These are phyloP conservation scores for Atkinsonella texensis DNA, from an alignment of 2,329 filamentous ascomycete species.

Conservation along the genomic window DNA sequence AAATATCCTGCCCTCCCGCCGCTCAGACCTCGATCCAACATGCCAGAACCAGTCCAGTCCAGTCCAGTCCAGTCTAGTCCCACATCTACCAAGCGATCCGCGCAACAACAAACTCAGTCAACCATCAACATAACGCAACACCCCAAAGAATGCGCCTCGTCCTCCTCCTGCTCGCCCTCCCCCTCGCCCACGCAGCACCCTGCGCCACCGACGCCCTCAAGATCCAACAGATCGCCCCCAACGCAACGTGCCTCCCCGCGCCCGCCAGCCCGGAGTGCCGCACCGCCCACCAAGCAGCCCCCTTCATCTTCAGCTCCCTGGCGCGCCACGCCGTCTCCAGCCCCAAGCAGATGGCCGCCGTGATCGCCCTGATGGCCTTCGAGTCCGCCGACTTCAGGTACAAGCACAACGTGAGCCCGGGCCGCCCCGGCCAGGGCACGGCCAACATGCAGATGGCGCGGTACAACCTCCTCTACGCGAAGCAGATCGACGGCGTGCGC, in stretches of 20 bases:
- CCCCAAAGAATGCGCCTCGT: constrained; percentile 1
- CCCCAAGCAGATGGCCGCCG: constrained; percentile 51
- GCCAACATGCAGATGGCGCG: constrained; percentile 38
- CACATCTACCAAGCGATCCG: too few species aligned
- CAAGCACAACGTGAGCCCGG: constrained; percentile 50
- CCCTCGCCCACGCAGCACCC: constrained; percentile 7
- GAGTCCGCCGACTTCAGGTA: constrained; percentile 60
- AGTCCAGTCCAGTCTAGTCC: too few species aligned
- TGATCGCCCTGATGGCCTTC: constrained; percentile 58
- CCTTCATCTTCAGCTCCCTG: constrained; percentile 45
- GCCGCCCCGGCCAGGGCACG: constrained; percentile 59
- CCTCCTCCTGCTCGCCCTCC: constrained; percentile 5
- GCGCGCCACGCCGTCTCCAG: constrained; percentile 40
- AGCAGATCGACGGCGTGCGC: constrained; percentile 26
- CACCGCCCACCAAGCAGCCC: constrained; percentile 49
- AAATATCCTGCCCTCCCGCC: too few species aligned
- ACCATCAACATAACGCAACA: too few species aligned
- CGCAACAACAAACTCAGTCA: not conserved
- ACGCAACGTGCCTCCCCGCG: constrained; percentile 33
- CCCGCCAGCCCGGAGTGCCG: constrained; percentile 44
- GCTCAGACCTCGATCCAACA: too few species aligned
- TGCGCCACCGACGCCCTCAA: constrained; percentile 15
- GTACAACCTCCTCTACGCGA: constrained; percentile 37
- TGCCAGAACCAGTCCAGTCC: too few species aligned
- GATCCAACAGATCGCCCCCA: constrained; percentile 44